Evolutionary conservation across 148 eudicot genomes (phyloP).

Genomic region (Rhododendron mucronatum): DNA sequence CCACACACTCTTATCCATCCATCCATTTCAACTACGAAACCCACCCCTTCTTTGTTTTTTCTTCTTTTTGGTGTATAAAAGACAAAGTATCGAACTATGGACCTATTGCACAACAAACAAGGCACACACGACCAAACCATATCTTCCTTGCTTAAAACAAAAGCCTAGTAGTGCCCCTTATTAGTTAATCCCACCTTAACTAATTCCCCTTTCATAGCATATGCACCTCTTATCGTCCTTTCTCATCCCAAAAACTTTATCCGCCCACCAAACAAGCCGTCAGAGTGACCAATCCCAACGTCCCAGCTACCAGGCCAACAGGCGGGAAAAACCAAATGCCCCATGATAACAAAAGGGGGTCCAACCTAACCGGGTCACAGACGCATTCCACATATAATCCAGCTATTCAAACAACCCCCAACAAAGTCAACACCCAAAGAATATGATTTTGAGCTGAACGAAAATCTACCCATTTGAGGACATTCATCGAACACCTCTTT

Average conservation of each 20-base stretch:
- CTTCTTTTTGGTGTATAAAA: no score
- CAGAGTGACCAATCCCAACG: not conserved
- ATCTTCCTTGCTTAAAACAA: no score
- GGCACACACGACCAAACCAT: no score
- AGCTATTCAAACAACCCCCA: not conserved
- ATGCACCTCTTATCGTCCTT: not conserved
- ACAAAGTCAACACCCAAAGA: not conserved
- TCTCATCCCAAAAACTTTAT: not conserved
- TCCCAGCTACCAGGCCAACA: not conserved
- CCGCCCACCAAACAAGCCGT: not conserved
- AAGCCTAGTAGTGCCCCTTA: no score
- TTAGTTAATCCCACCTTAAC: not conserved
- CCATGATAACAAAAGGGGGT: not conserved
- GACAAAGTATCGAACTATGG: no score
- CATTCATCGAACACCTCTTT: slow-evolving; percentile 33
- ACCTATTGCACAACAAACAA: no score
- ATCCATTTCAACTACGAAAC: not conserved
- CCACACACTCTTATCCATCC: not conserved
- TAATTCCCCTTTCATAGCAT: not conserved
- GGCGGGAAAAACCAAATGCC: not conserved
- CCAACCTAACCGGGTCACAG: no score
- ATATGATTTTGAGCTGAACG: not conserved
- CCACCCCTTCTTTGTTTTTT: no score
- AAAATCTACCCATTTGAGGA: not conserved
- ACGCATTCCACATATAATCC: not conserved